These are phyloP conservation scores for Phytopythium helicoides DNA, from an alignment of 352 stramenopile species.

Conservation along the genomic window DNA sequence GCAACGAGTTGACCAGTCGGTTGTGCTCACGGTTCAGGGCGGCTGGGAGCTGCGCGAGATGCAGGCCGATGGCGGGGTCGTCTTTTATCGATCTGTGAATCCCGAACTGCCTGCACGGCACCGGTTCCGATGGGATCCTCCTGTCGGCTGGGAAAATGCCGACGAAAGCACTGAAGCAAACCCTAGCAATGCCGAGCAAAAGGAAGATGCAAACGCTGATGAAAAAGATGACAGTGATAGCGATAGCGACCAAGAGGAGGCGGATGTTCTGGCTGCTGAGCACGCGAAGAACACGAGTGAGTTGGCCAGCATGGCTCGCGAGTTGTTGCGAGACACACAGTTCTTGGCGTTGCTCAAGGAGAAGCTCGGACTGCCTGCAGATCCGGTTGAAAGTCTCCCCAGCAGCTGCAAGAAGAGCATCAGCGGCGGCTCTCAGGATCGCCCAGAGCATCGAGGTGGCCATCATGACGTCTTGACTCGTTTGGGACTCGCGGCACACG, in stretches of 20 bases:
- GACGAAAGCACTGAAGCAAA: slow-evolving; percentile 14
- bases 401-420: slow-evolving; percentile 11
- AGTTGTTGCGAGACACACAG: slow-evolving; percentile 51
- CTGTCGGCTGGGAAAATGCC: slow-evolving; percentile 23
- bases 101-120: slow-evolving; percentile 29
- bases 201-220: slow-evolving; percentile 4
- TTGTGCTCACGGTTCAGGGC: slow-evolving; percentile 41
- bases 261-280: slow-evolving; percentile 12
- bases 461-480: slow-evolving; percentile 11
- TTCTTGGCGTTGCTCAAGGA: slow-evolving; percentile 56
- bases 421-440: slow-evolving; percentile 5
- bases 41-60: slow-evolving; percentile 66
- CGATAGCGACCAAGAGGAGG: slow-evolving; percentile 7
- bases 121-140: slow-evolving; percentile 51
- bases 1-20: slow-evolving; percentile 36
- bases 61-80: slow-evolving; percentile 41
- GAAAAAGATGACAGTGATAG: slow-evolving; percentile 14
- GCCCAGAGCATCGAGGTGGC: slow-evolving; percentile 17
- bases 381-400: slow-evolving; percentile 5
- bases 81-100: slow-evolving; percentile 75
- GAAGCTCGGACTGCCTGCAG: slow-evolving; percentile 51
- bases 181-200: background rate
- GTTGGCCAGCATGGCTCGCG: slow-evolving; percentile 27
- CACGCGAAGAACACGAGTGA: slow-evolving; percentile 23
- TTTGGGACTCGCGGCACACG: slow-evolving; percentile 21